Base-by-base conservation (phyloP, 2,329 filamentous ascomycete species). In the Aaosphaeria arxii region DNA sequence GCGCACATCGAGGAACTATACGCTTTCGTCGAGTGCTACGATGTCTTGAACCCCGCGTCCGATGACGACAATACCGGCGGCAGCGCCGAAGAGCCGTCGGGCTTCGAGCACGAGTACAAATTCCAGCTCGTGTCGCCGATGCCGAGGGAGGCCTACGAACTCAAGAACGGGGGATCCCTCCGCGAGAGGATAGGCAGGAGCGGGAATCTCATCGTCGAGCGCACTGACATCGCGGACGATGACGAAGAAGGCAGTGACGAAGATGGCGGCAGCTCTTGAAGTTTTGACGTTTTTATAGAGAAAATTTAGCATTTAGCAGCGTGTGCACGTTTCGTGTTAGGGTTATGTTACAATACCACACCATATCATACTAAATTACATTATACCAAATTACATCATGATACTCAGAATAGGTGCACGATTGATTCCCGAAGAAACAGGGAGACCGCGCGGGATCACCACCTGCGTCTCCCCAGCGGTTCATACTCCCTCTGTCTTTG, bases 11-110 rank as follows among this genome's bases (percentile, higher is more conserved):
- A 97, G 66, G 91, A 96, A 62, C 74, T 99, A 5, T 97, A 97
- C 69, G 94, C 92, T 0, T 96, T 95, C 72, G 91, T 97, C 2
- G 94, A 99, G 65, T 97, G 92, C 72, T 86, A 91, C 66, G 85
- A 89, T 45, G 58, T 87, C 5, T 59, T 91, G 3, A 70, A 79
- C 33, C 69, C 68, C 13, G 48, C 50, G 50, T 61, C 57, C 4
- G 68, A 71, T 11, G 67, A 71, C 11, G 17, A 24, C 17, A 24
- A 24, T 24, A 24, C 17, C 17, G 17, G 17, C 17, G 17, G 17
- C 2, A 66, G 73, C 31, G 70, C 69, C 1, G 62, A 71, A 4
- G 71, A 83, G 57, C 89, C 90, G 0, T 74, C 78, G 24, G 82
- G 74, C 9, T 97, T 94, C 65, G 77, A 85, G 56, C 91, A 97